Evolutionary conservation across 352 stramenopile genomes (phyloP), one percentile per base, ranked within the genome.

Genomic region (Pythium phragmiticola): DNA sequence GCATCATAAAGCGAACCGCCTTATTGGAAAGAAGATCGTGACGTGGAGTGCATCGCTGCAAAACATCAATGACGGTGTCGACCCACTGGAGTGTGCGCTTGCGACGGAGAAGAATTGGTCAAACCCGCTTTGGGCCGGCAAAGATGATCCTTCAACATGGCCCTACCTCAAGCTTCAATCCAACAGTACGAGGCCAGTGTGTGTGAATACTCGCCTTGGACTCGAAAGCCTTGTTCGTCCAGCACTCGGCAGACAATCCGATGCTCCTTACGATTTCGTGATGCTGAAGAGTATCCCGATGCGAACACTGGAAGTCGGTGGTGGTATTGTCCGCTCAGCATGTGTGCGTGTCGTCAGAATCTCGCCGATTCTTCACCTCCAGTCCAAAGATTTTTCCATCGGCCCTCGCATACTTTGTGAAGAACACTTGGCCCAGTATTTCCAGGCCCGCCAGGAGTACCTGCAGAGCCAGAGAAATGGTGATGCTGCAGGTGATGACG

Each of bases 231-330:
- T 84, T 13, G 46, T 72, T 51, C 70, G 73, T 51, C 68, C 56
- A 21, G 33, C 19, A 11, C 14, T 11, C 11, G 41, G 23, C 7
- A 30, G 26, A 49, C 57, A 56, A 50, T 63, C 41, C 17, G 48
- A 51, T 53, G 47, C 43, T 12, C 37, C 46, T 0, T 49, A 67
- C 54, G 54, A 66, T 37, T 88, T 87, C 59, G 68, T 70, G 33
- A 53, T 92, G 61, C 43, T 92, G 2, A 88, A 89, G 30, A 89
- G 79, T 23, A 54, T 92, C 8, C 84, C 84, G 14, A 56, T 92
- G 54, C 76, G 75, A 43, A 84, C 72, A 2, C 53, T 92, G 47
- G 75, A 89, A n/a, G 68, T 87, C 30, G 71, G 76, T 19, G 78
- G 84, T 4, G 84, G 84, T 3, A 75, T 89, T 58, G 76, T 83